Conservation (phyloP, 2,329 filamentous ascomycete genomes). For the Daldinia eschscholtzii region DNA sequence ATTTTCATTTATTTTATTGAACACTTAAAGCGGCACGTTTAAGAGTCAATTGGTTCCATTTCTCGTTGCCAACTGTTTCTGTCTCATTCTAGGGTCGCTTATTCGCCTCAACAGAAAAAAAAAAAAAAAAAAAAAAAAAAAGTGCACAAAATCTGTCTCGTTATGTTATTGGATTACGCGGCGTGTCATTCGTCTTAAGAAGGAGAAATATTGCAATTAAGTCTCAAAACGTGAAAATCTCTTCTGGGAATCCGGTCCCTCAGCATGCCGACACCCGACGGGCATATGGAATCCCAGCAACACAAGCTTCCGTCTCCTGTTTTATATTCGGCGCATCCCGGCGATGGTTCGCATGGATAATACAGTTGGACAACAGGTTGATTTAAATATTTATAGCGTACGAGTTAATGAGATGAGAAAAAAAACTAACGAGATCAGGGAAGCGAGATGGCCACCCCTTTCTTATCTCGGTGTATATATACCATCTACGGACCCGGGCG, state of each 20-base stretch:
- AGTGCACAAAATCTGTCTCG: background rate
- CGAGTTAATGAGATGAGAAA: background rate
- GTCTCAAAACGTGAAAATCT: conserved; percentile 4
- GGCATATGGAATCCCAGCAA: background rate
- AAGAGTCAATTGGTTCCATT: conserved; percentile 8
- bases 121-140: background rate
- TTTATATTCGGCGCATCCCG: conserved; percentile 6
- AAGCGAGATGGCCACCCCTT: background rate
- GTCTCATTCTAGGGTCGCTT: background rate
- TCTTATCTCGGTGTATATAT: conserved; percentile 13
- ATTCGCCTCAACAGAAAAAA: background rate
- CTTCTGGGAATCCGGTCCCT: background rate
- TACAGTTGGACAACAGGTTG: background rate
- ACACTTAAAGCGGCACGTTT: background rate
- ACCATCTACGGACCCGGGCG: background rate
- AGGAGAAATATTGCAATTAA: background rate
- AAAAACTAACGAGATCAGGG: background rate
- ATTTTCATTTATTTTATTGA: background rate
- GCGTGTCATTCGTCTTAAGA: conserved; percentile 11
- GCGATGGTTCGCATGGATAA: background rate
- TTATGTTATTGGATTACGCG: conserved; percentile 2
- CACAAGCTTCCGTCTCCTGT: background rate
- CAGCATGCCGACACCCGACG: background rate
- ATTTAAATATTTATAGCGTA: background rate
- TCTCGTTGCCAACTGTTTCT: background rate